These are phyloP conservation scores for Mortierella sp. DNA, from an alignment of 371 early-diverging fungal genomes.

Conservation along the genomic window DNA sequence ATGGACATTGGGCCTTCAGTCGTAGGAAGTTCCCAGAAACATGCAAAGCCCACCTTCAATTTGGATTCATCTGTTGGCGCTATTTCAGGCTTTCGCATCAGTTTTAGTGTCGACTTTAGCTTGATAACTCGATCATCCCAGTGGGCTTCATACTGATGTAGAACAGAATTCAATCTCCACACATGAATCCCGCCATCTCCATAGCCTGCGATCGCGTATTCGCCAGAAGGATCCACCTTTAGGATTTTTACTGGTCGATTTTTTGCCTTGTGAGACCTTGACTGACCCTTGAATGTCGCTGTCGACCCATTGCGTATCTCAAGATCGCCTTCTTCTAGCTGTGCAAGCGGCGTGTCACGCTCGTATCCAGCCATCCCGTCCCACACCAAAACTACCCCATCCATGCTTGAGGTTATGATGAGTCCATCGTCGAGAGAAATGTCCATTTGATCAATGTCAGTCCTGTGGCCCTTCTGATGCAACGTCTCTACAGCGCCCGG, in stretches of 20 bases:
- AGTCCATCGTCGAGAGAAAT: slow-evolving; percentile 17
- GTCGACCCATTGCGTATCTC: not conserved
- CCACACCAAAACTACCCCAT: slow-evolving; percentile 42
- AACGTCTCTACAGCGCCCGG: slow-evolving; percentile 48
- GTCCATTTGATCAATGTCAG: slow-evolving; percentile 56
- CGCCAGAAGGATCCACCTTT: slow-evolving; percentile 30
- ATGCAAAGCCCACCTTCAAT: slow-evolving; percentile 9
- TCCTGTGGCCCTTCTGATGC: slow-evolving; percentile 30
- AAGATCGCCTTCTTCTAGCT: slow-evolving; percentile 13
- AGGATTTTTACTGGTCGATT: slow-evolving; percentile 30
- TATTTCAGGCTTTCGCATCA: slow-evolving; percentile 8
- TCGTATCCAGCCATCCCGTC: slow-evolving; percentile 11
- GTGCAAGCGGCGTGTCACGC: slow-evolving; percentile 28
- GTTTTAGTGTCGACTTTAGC: slow-evolving; percentile 1
- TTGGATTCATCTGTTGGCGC: slow-evolving; percentile 10
- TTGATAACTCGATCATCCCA: slow-evolving; percentile 2
- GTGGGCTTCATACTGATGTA: not conserved
- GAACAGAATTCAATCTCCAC: slow-evolving; percentile 22
- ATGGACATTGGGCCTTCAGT: not conserved
- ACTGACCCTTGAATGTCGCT: not conserved
- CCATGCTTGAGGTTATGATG: slow-evolving; percentile 49
- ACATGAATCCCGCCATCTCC: slow-evolving; percentile 30
- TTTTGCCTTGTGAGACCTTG: slow-evolving; percentile 6
- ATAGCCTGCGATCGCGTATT: slow-evolving; percentile 35
- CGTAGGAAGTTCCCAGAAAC: slow-evolving; percentile 17